Evolutionary conservation across 2,329 filamentous ascomycete species (phyloP).

Genomic region (Verticillium tricorpus): DNA sequence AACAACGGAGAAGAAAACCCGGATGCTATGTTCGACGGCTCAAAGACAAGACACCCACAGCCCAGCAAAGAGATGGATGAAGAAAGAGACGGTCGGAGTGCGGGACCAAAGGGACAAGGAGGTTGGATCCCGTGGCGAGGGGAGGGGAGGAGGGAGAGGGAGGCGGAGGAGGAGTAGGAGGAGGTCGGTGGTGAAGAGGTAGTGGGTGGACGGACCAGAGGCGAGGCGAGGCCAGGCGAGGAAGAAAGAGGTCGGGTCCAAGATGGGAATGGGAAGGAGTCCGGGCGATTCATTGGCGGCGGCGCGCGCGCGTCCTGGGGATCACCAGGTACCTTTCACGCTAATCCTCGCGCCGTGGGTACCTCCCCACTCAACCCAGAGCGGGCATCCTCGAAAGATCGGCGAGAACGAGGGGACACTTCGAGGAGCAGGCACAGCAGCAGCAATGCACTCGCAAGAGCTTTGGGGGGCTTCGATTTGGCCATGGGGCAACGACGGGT

Average conservation of each 20-base stretch:
- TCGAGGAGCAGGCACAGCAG: not conserved
- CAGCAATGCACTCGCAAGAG: not conserved
- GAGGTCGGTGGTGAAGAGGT: not conserved
- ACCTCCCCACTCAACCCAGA: not conserved
- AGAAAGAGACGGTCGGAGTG: not conserved
- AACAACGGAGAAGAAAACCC: not conserved
- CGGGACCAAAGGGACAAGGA: not conserved
- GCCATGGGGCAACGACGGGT: not conserved
- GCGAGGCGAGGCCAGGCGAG: not conserved
- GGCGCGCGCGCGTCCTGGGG: not conserved
- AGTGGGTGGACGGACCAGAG: not conserved
- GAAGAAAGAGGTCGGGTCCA: not conserved
- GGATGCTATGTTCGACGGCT: not conserved
- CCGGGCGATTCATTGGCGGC: not conserved
- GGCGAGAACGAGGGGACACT: not conserved
- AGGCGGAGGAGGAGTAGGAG: not conserved
- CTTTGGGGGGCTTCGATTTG: not conserved
- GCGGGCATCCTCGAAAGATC: not conserved
- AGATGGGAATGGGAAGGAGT: not conserved
- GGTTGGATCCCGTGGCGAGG: not conserved
- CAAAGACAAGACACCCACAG: not conserved
- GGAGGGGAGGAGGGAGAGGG: not conserved
- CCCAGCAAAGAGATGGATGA: not conserved
- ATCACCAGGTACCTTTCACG: not conserved
- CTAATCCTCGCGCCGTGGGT: not conserved